Evolutionary conservation across 2,329 filamentous ascomycete genomes (phyloP).

Genomic region (Xylaria sp.): DNA sequence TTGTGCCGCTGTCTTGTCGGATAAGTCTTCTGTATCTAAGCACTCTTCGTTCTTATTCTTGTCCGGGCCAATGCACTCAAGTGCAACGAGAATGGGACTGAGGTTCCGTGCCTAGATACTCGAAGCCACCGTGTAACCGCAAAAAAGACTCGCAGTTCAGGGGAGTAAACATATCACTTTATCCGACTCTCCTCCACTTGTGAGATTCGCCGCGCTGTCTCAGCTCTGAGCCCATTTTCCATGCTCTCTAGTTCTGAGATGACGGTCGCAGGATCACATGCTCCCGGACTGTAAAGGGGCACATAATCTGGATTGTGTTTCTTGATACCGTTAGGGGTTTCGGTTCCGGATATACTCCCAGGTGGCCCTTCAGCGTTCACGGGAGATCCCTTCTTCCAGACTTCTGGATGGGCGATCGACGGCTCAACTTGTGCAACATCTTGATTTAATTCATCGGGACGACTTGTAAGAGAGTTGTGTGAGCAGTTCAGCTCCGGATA

Average conservation of each 20-base stretch:
- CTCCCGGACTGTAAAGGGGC: not conserved
- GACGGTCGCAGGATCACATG: not conserved
- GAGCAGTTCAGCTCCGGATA: not conserved
- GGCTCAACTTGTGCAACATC: not conserved
- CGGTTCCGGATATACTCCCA: not conserved
- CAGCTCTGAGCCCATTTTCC: not conserved
- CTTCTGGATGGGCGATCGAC: not conserved
- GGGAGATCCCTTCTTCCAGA: not conserved
- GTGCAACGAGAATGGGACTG: no score
- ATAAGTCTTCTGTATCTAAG: no score
- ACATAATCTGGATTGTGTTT: not conserved
- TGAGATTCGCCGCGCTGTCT: constrained; percentile 1
- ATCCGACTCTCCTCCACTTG: not conserved
- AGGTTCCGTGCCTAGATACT: no score
- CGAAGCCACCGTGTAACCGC: no score
- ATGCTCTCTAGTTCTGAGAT: not conserved
- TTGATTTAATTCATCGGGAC: not conserved
- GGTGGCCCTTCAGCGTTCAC: not conserved
- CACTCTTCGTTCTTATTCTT: no score
- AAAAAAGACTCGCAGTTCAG: not conserved
- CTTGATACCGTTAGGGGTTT: not conserved
- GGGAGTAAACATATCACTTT: not conserved
- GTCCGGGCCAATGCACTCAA: not conserved
- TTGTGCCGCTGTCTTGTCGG: no score
- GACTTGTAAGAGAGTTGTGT: no score